Base-by-base conservation (phyloP, 2,329 filamentous ascomycete genomes). In the Aspergillus unguis region DNA sequence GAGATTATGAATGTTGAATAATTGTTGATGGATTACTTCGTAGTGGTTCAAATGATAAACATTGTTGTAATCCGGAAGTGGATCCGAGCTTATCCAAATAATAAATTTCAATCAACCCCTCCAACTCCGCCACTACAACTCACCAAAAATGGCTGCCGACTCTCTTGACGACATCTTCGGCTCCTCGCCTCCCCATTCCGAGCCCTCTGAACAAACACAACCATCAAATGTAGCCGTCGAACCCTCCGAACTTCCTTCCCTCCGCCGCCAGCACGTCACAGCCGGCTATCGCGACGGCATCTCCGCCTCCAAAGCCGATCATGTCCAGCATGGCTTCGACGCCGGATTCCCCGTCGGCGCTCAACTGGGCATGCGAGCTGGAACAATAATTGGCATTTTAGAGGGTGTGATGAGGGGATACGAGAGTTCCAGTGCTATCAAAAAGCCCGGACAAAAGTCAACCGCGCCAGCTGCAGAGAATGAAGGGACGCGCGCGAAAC, bases 231-330 rank as follows among this genome's bases (percentile, higher is more conserved):
- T 38, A 6, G 45, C 61, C n/a, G 27, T 48, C 27, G 65, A 81
- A 50, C 77, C 79, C 37, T 85, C 81, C n/a, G 91, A 95, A 62
- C 81, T 94, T 46, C 84, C 81, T 23, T 85, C 87, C 26, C 80
- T 96, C 11, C 85, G 87, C 62, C 80, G 83, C 38, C 85, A 88
- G 50, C 90, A 96, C 69, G 81, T 84, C 48, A 96, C 88, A 6
- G 85, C 88, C 36, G 94, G 94, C 23, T 97, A 97, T 73, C 86
- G 92, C 54, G 92, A 96, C 64, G 94, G 92, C 41, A 82, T 97
- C 48, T 81, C 86, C 0, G 77, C 76, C 3, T 88, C 87, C 31
- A 97, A 97, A 69, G 82, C 82, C 27, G 74, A 79, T 44, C 87
- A 85, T 63, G 83, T 96, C 27, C 94, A 99, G 72, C 79, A 79